phyloP scores from a whole-genome alignment of 1,284 basidiomycete genomes.

The Leccinum subspadiceum region DNA sequence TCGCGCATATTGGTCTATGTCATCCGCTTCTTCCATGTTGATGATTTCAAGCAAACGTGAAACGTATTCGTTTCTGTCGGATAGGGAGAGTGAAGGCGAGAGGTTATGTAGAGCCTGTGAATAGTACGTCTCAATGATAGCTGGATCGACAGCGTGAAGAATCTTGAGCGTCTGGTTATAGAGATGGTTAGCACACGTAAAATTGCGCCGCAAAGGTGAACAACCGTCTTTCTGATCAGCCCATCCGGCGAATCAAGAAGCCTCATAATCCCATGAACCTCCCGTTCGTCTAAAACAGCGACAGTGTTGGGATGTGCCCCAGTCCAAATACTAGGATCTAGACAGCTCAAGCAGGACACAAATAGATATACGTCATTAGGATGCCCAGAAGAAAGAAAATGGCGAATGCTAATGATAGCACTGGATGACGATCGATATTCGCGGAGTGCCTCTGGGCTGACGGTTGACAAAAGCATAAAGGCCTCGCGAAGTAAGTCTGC shows the following conservation, averaged over 20 bases:
- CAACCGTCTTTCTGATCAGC: constrained; percentile 58
- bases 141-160: constrained; percentile 52
- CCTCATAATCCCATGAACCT: constrained; percentile 68
- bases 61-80: constrained; percentile 40
- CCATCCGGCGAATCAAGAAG: constrained; percentile 58
- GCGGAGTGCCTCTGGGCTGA: constrained; percentile 33
- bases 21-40: constrained; percentile 45
- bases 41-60: constrained; percentile 56
- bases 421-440: constrained; percentile 32
- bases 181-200: constrained; percentile 13
- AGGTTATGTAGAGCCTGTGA: constrained; percentile 43
- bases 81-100: constrained; percentile 32
- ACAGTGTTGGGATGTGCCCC: constrained; percentile 51
- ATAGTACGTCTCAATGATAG: constrained; percentile 57
- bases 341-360: constrained; percentile 55
- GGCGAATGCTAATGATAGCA: constrained; percentile 49
- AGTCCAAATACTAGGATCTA: constrained; percentile 64
- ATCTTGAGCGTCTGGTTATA: constrained; percentile 52
- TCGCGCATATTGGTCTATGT: constrained; percentile 60
- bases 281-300: constrained; percentile 58
- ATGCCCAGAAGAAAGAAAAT: constrained; percentile 52
- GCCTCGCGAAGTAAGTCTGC: constrained; percentile 46
- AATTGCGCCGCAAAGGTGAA: constrained; percentile 10
- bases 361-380: constrained; percentile 65
- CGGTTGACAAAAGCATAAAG: constrained; percentile 46